Evolutionary conservation across 2,329 filamentous ascomycete species (phyloP), one percentile per base, ranked within the genome.

Genomic region (Purpureocillium lavendulum): DNA sequence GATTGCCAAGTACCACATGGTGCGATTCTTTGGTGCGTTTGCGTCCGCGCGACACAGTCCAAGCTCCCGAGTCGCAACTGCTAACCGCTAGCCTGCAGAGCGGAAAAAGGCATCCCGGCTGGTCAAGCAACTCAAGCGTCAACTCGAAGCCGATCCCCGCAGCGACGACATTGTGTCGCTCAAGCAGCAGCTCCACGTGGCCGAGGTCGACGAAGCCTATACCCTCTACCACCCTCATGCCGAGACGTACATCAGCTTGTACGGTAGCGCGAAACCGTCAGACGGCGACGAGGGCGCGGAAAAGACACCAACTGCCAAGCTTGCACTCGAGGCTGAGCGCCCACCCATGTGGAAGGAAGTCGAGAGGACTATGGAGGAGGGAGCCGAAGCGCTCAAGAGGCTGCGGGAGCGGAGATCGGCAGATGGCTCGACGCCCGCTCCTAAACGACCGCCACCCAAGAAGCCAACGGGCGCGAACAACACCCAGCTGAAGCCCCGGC

Each of bases 1-100:
- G 75, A 87, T 89, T 45, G 70, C 70, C 37, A 84, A 81, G 58
- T 92, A 88, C 52, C 85, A 90, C 58, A 89, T 87, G 75, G 77
- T 90, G 37, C 71, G 86, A 21, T 92, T 92, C 57, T 90, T 90
- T 60, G 86, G 85, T 84, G 67, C 10, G 48, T 46, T 3, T 5
- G 12, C 32, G 14, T 13, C 7, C 26, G 13, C 17, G 18, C 7
- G 11, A 24, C 10, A n/a, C 5, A 21, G 13, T 34, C 9, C 31
- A 39, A 7, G 29, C 17, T 36, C 14, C 29, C 16, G n/a, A 5
- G 14, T n/a, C 30, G 29, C 5, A 30, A 6, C 7, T 30, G 29
- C 29, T 30, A 12, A 30, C 29, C 11, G 30, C 36, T 41, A 32
- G n/a, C n/a, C n/a, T 16, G 9, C 45, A 84, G 82, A 87, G 49